Evolutionary conservation across 2,329 filamentous ascomycete species (phyloP).

Genomic region (Bipolaris cookei): DNA sequence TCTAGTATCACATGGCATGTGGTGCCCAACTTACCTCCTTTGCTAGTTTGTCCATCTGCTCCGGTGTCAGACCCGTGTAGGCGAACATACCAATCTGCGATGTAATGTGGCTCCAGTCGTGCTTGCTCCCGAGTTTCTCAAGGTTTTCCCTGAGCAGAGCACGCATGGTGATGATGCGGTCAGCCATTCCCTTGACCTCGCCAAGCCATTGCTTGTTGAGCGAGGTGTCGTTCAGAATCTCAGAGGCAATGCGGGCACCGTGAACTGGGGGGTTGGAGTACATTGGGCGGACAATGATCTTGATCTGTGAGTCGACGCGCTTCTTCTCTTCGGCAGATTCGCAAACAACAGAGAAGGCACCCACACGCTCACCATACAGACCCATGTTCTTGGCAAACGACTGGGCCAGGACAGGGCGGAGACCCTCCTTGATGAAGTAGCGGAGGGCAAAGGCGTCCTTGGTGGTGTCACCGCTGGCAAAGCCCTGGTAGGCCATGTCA

Average conservation of each 20-base stretch:
- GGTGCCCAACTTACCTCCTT: conserved; percentile 68
- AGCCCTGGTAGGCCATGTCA: conserved; percentile 99
- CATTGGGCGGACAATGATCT: conserved; percentile 94
- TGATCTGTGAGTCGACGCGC: conserved; percentile 95
- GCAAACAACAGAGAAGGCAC: conserved; percentile 92
- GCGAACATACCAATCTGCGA: conserved; percentile 98
- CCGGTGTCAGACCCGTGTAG: conserved; percentile 88
- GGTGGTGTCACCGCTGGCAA: conserved; percentile 90
- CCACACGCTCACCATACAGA: conserved; percentile 97
- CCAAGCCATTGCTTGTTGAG: conserved; percentile 93
- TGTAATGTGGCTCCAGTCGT: conserved; percentile 99
- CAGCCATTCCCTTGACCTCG: conserved; percentile 98
- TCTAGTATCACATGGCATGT: neutral
- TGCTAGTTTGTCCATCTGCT: conserved; percentile 89
- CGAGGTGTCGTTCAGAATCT: conserved; percentile 84
- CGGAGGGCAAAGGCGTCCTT: conserved; percentile 92
- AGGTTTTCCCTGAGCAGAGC: conserved; percentile 92
- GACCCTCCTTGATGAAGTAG: conserved; percentile 90
- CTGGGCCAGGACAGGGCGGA: conserved; percentile 86
- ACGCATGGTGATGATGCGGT: conserved; percentile 99
- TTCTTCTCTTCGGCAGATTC: conserved; percentile 88
- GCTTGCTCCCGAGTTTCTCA: conserved; percentile 91
- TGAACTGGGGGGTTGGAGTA: conserved; percentile 99
- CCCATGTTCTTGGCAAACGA: conserved; percentile 99
- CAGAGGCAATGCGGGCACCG: conserved; percentile 89